These are phyloP conservation scores for Epichloe festucae DNA, from an alignment of 2,329 filamentous ascomycete genomes.

Conservation along the genomic window DNA sequence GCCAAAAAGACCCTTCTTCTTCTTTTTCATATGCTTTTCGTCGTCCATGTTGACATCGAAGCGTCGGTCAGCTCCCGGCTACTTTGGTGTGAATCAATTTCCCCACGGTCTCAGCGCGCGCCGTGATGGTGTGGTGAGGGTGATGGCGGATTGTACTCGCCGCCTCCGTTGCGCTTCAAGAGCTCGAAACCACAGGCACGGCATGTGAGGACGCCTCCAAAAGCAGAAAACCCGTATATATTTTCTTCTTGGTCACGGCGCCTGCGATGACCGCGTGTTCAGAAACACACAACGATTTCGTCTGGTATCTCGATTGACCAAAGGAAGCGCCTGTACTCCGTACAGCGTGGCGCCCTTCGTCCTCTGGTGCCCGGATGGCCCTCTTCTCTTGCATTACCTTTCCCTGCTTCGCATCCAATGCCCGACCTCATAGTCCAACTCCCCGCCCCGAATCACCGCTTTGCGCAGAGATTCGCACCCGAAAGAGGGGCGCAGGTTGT, in stretches of 20 bases:
- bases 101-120: no score
- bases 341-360: not conserved
- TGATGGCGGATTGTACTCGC: no score
- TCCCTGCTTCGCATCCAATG: not conserved
- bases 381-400: not conserved
- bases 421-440: not conserved
- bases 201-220: not conserved
- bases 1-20: slow-evolving; percentile 35
- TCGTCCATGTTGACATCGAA: slow-evolving; percentile 20
- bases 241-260: no score
- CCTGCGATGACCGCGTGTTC: not conserved
- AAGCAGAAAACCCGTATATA: not conserved
- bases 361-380: not conserved
- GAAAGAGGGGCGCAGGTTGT: not conserved
- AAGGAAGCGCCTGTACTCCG: not conserved
- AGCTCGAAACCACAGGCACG: not conserved
- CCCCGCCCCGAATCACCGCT: not conserved
- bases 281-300: not conserved
- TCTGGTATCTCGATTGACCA: no score
- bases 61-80: not conserved
- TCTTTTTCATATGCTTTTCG: slow-evolving; percentile 15
- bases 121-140: no score
- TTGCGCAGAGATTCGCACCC: not conserved
- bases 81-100: no score
- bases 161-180: not conserved